These are phyloP conservation scores for Coffea canephora DNA, from an alignment of 257 asterid genomes.

Conservation along the genomic window DNA sequence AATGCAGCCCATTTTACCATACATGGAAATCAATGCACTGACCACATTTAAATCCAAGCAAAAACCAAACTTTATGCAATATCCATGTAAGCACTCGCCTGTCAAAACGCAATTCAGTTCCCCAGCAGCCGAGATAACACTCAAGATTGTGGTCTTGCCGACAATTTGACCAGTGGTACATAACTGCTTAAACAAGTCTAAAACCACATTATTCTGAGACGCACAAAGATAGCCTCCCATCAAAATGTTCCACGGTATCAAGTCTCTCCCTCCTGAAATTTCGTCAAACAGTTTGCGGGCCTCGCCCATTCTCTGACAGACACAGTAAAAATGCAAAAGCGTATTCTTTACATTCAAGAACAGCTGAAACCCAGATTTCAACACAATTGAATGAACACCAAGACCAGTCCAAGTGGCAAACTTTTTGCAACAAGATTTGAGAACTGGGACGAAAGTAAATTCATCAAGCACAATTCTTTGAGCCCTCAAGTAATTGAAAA, in stretches of 20 bases:
- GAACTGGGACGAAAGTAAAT: constrained; percentile 43
- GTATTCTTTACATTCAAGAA: constrained; percentile 49
- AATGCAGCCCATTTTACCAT: constrained; percentile 40
- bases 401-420: constrained; percentile 36
- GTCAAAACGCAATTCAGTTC: constrained; percentile 17
- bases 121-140: constrained; percentile 39
- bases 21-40: constrained; percentile 54
- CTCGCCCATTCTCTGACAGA: constrained; percentile 37
- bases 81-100: constrained; percentile 40
- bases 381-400: constrained; percentile 39
- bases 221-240: constrained; percentile 60
- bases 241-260: constrained; percentile 55
- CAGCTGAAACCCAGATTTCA: constrained; percentile 48
- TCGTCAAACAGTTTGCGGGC: constrained; percentile 66
- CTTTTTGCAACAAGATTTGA: constrained; percentile 47
- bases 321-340: constrained; percentile 52
- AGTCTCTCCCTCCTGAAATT: constrained; percentile 33
- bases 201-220: constrained; percentile 24
- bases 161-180: constrained; percentile 16
- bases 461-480: constrained; percentile 39
- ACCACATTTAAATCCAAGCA: constrained; percentile 33
- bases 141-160: constrained; percentile 38
- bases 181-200: constrained; percentile 41
- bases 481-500: constrained; percentile 54
- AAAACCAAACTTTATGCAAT: constrained; percentile 56